These are phyloP conservation scores for Penicillium bovifimosum DNA, from an alignment of 495 filamentous ascomycete species.

Conservation along the genomic window DNA sequence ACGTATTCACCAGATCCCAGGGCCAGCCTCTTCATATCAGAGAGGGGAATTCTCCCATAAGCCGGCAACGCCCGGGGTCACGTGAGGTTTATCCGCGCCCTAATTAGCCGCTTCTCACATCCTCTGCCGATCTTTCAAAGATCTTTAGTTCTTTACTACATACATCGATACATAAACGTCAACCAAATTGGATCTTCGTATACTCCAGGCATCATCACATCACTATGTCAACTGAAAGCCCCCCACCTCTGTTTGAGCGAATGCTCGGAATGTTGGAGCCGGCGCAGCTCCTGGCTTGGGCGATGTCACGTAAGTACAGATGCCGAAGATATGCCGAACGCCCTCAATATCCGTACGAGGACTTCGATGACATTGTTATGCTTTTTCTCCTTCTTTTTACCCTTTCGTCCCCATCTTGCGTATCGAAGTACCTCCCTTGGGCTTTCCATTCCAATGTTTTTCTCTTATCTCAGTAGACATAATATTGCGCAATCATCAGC, in stretches of 20 bases:
- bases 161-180: no score
- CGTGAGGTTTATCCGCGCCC: not conserved
- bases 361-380: not conserved
- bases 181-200: not conserved
- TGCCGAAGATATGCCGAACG: not conserved
- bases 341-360: not conserved
- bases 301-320: conserved; percentile 30
- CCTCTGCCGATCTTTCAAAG: no score
- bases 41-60: no score
- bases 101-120: not conserved
- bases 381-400: not conserved
- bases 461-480: not conserved
- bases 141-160: not conserved
- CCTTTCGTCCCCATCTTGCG: not conserved
- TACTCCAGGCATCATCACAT: not conserved
- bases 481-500: not conserved
- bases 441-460: not conserved
- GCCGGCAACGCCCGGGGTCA: not conserved
- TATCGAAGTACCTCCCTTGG: not conserved
- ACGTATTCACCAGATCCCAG: no score
- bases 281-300: conserved; percentile 24
- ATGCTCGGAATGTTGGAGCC: conserved; percentile 27
- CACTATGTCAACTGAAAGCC: conserved; percentile 12
- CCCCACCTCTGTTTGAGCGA: conserved; percentile 18
- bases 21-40: no score